Percentiles rank a stretch among this genome's conserved stretches.
Conservation (phyloP, 106 monocot genomes). For the Apostasia ramifera region DNA sequence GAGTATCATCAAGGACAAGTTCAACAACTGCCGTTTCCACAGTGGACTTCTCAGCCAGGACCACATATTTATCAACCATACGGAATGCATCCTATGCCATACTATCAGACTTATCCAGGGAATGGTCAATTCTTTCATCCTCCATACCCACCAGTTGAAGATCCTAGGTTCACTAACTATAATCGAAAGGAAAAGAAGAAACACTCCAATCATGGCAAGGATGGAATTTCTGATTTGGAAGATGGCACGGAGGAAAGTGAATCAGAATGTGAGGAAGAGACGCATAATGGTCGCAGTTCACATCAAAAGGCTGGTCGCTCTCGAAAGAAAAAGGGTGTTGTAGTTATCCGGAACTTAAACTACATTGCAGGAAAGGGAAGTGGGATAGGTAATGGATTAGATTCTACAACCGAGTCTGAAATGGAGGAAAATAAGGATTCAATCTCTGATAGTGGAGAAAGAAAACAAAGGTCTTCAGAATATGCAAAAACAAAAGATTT, state of each 20-base stretch:
- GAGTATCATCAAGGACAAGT: slow-evolving; percentile 29
- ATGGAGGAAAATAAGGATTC: slow-evolving; percentile 32
- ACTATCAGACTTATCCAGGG: slow-evolving; percentile 74
- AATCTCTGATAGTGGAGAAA: slow-evolving; percentile 14
- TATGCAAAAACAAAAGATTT: slow-evolving; percentile 46
- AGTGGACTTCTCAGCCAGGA: slow-evolving; percentile 65
- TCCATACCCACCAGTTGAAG: slow-evolving; percentile 36
- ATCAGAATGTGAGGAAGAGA: slow-evolving; percentile 49
- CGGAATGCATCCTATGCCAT: slow-evolving; percentile 71
- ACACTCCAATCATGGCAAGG: slow-evolving; percentile 46
- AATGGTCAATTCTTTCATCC: slow-evolving; percentile 45
- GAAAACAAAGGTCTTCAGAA: slow-evolving; percentile 41
- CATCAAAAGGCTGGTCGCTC: slow-evolving; percentile 38
- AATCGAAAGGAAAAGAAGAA: slow-evolving; percentile 27
- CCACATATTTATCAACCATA: slow-evolving; percentile 55
- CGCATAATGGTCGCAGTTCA: slow-evolving; percentile 31
- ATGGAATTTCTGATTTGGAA: slow-evolving; percentile 31
- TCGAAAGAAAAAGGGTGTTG: slow-evolving; percentile 64
- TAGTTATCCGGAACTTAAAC: slow-evolving; percentile 80
- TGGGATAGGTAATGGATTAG: slow-evolving; percentile 45
- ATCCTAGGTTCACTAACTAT: slow-evolving; percentile 17
- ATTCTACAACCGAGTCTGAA: slow-evolving; percentile 37
- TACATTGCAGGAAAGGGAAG: slow-evolving; percentile 61
- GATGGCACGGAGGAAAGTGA: slow-evolving; percentile 25
- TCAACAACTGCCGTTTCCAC: slow-evolving; percentile 58